phyloP scores from a whole-genome alignment of 2,329 filamentous ascomycete genomes.

The Diaporthe sp. region DNA sequence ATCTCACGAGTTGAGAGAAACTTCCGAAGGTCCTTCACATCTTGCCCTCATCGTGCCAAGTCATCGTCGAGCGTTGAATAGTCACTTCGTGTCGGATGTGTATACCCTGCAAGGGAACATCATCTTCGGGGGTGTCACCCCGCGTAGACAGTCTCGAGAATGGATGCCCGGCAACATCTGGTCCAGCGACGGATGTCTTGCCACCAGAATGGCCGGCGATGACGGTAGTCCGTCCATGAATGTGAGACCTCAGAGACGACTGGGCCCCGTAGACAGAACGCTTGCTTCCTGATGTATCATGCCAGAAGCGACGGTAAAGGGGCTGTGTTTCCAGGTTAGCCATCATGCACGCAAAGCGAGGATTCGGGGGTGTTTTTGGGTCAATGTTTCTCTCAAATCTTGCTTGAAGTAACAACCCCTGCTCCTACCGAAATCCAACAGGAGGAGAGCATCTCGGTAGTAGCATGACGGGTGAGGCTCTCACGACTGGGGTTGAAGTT shows the following conservation, averaged over 20 bases:
- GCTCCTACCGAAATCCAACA: neutral
- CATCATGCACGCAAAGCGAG: no score
- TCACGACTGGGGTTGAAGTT: no score
- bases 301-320: conserved; percentile 22
- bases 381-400: neutral
- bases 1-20: neutral
- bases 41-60: conserved; percentile 3
- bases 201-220: conserved; percentile 3
- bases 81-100: conserved; percentile 16
- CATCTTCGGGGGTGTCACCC: neutral
- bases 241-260: conserved; percentile 15
- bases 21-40: neutral
- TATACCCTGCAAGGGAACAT: conserved; percentile 14
- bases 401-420: neutral
- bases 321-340: conserved; percentile 8
- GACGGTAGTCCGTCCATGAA: conserved; percentile 5
- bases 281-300: neutral
- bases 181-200: neutral
- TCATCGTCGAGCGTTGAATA: conserved; percentile 3
- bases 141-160: conserved; percentile 11
- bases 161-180: neutral
- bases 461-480: no score
- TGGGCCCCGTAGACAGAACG: neutral
- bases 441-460: neutral
- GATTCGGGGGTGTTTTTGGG: neutral